Conservation (phyloP, 108 stramenopile species). For the Fragilaria radians region DNA sequence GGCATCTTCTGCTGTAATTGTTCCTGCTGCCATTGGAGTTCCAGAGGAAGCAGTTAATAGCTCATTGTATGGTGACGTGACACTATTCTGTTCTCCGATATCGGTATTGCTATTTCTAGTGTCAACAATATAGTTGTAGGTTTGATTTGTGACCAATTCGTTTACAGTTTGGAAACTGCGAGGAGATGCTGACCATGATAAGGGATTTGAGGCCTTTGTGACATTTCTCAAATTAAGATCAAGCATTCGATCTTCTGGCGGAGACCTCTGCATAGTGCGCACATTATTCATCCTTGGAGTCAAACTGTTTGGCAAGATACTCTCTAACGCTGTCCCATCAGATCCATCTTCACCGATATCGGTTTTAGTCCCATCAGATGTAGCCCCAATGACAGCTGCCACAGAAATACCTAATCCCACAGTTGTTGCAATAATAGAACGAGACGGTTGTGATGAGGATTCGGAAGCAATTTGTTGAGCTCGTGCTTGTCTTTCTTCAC, state of each 20-base stretch:
- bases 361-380: background rate
- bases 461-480: background rate
- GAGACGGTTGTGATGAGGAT: background rate
- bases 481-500: background rate
- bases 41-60: background rate
- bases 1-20: slow-evolving; percentile 30
- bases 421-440: background rate
- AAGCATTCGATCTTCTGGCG: background rate
- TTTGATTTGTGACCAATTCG: no score
- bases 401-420: background rate
- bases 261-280: background rate
- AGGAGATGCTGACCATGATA: background rate
- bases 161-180: no score
- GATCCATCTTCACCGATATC: background rate
- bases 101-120: no score
- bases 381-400: background rate
- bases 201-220: background rate
- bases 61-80: background rate
- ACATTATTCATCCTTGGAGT: background rate
- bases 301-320: background rate
- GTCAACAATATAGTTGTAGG: no score
- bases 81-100: no score
- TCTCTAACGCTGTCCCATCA: background rate
- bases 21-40: background rate
- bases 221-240: background rate